Base-by-base conservation (phyloP, 345 rosid species). In the Balakata baccata region DNA sequence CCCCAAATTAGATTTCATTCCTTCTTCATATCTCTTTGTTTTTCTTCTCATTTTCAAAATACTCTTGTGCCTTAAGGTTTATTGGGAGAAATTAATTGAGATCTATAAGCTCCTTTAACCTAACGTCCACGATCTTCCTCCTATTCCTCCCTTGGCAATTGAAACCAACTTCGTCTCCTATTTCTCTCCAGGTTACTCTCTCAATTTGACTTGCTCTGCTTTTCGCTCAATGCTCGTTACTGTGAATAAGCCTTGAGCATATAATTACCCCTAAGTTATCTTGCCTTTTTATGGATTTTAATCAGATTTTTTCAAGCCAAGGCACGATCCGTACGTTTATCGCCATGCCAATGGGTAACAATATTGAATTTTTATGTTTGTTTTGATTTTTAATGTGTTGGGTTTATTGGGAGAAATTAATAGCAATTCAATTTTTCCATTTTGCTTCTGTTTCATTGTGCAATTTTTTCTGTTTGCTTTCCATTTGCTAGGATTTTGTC, bases 301-400 rank as follows among this genome's bases (percentile, higher is more conserved):
- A 10, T 65, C 77, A 92, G 99, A 96, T 93, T 91, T 91, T 71
- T 80, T 80, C 61, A 95, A 95, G 82, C 82, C 90, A 2, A 94
- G 91, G 39, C 92, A 93, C 78, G 98, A 95, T 79, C 99, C 91
- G 39, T 91, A 84, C 66, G 86, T 93, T 67, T 91, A 93, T 74
- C 92, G 97, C 49, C 98, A 93, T 70, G 88, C 96, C 23, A 95
- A 91, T 76, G 99, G 98, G 97, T 92, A 86, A 63, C 13, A 25
- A 25, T 51, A 16, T 70, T 64, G 2, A 1, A 46, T n/a, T 9
- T 52, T 41, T 58, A 16, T 51, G 43, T 65, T 66, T 60, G 1
- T 59, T 25, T 29, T 29, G 34, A 29, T 2, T 29, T 29, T 57
- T 41, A 14, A 47, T 73, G 58, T 20, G 18, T 1, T 47, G 25